Percentiles rank a stretch among this genome's conserved stretches.
Conservation (phyloP, 805 yeast species). For the Kodamaea leandrae region DNA sequence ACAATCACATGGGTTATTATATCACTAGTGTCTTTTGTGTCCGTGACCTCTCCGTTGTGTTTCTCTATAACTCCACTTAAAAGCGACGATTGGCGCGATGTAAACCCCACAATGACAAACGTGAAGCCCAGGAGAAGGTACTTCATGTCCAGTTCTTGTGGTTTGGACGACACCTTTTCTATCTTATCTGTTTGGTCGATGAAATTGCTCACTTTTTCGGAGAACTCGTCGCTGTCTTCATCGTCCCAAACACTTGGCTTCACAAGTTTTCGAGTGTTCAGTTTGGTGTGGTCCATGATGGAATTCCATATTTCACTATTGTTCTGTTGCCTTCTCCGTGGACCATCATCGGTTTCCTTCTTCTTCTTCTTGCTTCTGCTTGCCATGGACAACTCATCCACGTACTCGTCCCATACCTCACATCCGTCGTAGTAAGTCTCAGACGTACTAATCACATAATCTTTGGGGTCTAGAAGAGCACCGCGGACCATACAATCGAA, state of each 20-base stretch:
- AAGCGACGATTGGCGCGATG: slow-evolving; percentile 32
- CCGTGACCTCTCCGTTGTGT: slow-evolving; percentile 41
- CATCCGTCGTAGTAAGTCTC: slow-evolving; percentile 25
- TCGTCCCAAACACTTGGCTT: slow-evolving; percentile 28
- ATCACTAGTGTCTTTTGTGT: slow-evolving; percentile 16
- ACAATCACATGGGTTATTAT: slow-evolving; percentile 32
- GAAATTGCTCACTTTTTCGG: slow-evolving; percentile 17
- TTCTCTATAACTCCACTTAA: slow-evolving; percentile 43
- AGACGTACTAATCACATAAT: slow-evolving; percentile 33
- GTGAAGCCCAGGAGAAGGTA: slow-evolving; percentile 40
- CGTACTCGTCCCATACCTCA: slow-evolving; percentile 35
- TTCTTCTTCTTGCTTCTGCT: neutral
- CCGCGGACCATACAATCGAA: slow-evolving; percentile 45
- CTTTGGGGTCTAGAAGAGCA: slow-evolving; percentile 39
- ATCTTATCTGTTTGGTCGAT: neutral
- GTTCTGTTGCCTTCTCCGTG: slow-evolving; percentile 16
- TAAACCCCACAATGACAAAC: slow-evolving; percentile 46
- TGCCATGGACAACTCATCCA: neutral
- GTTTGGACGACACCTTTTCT: neutral
- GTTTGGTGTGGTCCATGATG: slow-evolving; percentile 33
- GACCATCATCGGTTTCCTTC: slow-evolving; percentile 8
- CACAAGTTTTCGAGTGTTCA: slow-evolving; percentile 12
- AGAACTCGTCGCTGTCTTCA: slow-evolving; percentile 11
- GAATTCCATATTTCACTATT: slow-evolving; percentile 43
- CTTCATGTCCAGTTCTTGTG: slow-evolving; percentile 2